Base-by-base conservation (phyloP, 192 early-diverging fungal species). In the Coemansia asiatica region DNA sequence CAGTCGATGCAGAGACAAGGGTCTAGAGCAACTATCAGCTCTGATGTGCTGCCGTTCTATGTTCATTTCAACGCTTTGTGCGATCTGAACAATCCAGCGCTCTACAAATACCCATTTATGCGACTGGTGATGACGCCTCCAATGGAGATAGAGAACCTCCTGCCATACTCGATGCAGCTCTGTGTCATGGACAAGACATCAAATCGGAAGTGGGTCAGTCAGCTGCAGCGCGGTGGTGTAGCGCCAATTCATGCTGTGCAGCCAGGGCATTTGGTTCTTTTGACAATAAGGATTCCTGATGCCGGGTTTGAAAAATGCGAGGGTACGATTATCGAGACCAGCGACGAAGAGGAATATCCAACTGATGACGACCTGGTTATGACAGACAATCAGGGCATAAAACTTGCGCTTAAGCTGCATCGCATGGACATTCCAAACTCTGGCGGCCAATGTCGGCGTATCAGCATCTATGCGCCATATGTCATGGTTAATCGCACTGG, bases 401-500 rank as follows among this genome's bases (percentile, higher is more conserved):
- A 86, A 64, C 77, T 96, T 38, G 83, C 74, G 6, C 81, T 92
- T 15, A 74, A 83, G 56, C 87, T 93, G 55, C 82, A 85, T 55
- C 84, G 84, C 64, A 81, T 72, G 88, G 64, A 87, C 79, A 61
- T 84, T 84, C 61, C 86, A 74, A 56, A 84, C 81, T 58, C 90
- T 86, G 57, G 94, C 90, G 60, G 89, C 74, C 28, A 58, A 18
- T 82, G 79, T 47, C 86, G 88, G 22, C 94, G 90, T 47, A 90
- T 96, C 66, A 92, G 88, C 71, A 85, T 98, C n/a, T 96, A 90
- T 83, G 87, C 89, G 56, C 95, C 96, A 6, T 97, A 98, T 66
- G 87, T 96, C 1, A 87, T 98, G 70, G 72, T 98, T 54, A 98
- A 98, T 80, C 93, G 95, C 69, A 92, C 95, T 4, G 92, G 94